These are phyloP conservation scores for Scheffersomyces stipitis DNA, from an alignment of 805 yeast species.

Conservation along the genomic window DNA sequence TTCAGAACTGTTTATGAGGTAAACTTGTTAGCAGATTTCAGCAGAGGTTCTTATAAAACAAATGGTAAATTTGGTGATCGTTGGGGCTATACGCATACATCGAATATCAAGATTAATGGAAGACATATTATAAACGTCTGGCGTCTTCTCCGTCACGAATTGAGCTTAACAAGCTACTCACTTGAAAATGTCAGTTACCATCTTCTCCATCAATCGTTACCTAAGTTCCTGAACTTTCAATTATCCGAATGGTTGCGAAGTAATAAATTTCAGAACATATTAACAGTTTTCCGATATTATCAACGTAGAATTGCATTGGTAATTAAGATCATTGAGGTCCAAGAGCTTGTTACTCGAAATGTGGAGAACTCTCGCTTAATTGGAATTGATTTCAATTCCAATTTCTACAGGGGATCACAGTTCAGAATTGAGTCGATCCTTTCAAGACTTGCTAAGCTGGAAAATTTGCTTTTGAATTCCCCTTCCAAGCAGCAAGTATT, in stretches of 20 bases:
- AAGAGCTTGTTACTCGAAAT: constrained; percentile 67
- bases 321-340: constrained; percentile 50
- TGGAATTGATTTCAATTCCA: constrained; percentile 89
- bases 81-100: constrained; percentile 83
- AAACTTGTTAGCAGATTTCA: constrained; percentile 57
- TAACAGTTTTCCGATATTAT: constrained; percentile 47
- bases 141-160: constrained; percentile 67
- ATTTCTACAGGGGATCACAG: constrained; percentile 89
- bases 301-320: constrained; percentile 44
- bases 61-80: constrained; percentile 59
- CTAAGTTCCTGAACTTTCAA: constrained; percentile 52
- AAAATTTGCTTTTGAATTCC: constrained; percentile 68
- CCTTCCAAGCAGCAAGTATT: constrained; percentile 82
- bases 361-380: constrained; percentile 81
- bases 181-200: constrained; percentile 76
- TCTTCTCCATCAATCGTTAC: constrained; percentile 63
- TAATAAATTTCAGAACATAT: constrained; percentile 37
- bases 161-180: constrained; percentile 65
- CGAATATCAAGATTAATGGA: constrained; percentile 69
- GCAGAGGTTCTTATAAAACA: constrained; percentile 54
- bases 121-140: constrained; percentile 84
- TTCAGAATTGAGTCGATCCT: constrained; percentile 88
- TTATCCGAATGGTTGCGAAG: constrained; percentile 41
- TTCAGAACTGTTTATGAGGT: constrained; percentile 43
- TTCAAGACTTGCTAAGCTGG: constrained; percentile 70